Base-by-base conservation (phyloP, 2,329 filamentous ascomycete species). In the Scedosporium dehoogii region DNA sequence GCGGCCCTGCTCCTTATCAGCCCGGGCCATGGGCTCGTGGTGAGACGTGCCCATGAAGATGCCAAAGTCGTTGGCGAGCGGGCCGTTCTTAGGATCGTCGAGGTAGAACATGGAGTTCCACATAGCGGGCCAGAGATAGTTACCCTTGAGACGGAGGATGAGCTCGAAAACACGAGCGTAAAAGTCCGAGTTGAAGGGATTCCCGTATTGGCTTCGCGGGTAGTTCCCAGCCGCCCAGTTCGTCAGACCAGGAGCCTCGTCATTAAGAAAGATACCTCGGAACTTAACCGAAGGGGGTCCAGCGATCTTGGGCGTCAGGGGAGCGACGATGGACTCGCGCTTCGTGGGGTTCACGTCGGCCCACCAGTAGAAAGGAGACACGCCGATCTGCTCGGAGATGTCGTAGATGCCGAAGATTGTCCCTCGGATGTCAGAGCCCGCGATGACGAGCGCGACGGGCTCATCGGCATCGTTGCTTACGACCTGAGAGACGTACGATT, bases 21-120 rank as follows among this genome's bases (percentile, higher is more conserved):
- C 81, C 6, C 82, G 76, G 78, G 81, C 81, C 81, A 91, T 84
- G 1, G 88, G 89, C 72, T 91, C 88, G 1, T 84, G 89, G 71
- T 91, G 89, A 7, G 85, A 88, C 6, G 85, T 87, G 2, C 87
- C 87, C 70, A 91, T 83, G 1, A 91, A 87, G 63, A 91, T 83
- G 44, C 85, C 88, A 69, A 85, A 91, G 18, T 86, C 86, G 67
- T 91, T 86, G 0, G 88, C 86, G 4, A 89, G 78, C 0, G 85
- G 83, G 69, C 89, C 86, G 67, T 86, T 91, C 33, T 80, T 77
- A 2, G 82, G 77, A 69, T 91, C 88, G 64, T 91, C 89, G 1
- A 89, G 81, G 69, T 86, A 84, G 68, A 91, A 89, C 79, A 90
- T 89, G 65, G 81, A 82, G 6, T 80, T 82, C 89, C 88, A 91